Conservation (phyloP, 2,329 filamentous ascomycete species). For the Colletotrichum simmondsii region DNA sequence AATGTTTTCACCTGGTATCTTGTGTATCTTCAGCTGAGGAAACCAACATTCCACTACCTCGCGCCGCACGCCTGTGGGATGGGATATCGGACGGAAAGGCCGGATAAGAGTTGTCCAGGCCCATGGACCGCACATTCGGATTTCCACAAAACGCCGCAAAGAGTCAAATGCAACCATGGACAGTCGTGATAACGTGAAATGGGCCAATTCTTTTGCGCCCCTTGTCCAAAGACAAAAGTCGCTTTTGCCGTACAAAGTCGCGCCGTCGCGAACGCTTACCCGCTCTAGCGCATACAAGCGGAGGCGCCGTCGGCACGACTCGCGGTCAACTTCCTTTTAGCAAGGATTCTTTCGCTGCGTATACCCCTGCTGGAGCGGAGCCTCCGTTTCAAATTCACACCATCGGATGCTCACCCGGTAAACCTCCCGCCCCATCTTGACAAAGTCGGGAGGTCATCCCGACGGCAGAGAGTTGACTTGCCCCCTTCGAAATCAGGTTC, state of each 20-base stretch:
- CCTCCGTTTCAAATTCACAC: conserved; percentile 24
- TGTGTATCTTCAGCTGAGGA: neutral
- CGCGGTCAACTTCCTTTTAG: conserved; percentile 15
- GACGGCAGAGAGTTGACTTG: neutral
- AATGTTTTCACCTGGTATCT: neutral
- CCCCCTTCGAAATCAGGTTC: neutral
- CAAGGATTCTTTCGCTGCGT: neutral
- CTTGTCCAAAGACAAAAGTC: neutral
- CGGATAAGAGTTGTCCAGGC: neutral
- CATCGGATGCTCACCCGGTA: conserved; percentile 17
- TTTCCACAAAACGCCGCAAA: neutral
- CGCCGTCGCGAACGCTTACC: conserved; percentile 1
- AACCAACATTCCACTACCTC: neutral
- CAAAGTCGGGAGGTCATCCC: conserved; percentile 10
- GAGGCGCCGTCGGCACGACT: conserved; percentile 22
- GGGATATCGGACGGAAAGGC: neutral
- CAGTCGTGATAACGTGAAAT: neutral
- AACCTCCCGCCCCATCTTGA: neutral
- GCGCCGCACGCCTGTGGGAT: neutral
- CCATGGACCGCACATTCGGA: neutral
- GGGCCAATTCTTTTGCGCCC: neutral
- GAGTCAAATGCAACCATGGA: neutral
- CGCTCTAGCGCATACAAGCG: neutral
- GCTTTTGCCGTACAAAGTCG: neutral
- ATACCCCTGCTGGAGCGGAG: conserved; percentile 13